Evolutionary conservation across 176 grass and related monocot species (phyloP), one percentile per base, ranked within the genome.

Genomic region (Aegilops longissima): DNA sequence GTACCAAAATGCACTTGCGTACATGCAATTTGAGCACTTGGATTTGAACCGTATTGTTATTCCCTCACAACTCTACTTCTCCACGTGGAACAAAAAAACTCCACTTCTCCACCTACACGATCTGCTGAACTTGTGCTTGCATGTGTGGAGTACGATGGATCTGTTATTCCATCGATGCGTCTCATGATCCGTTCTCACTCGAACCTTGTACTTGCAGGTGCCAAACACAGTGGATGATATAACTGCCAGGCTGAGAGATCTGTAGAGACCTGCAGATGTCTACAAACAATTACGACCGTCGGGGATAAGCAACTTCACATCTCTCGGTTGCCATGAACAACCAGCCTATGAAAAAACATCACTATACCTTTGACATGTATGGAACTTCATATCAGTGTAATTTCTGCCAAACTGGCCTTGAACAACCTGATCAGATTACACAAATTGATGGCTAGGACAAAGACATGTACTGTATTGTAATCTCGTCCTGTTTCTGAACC

Each of bases 241-340:
- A 86, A 69, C 83, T 18, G 51, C 76, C 21, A 77, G 35, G 51
- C 21, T 90, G 36, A 47, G 61, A 21, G 62, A 89, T 17, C 77
- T 89, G 4, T 80, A 89, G 61, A 80, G 12, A 76, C 12, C 49
- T 21, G n/a, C 16, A 30, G n/a, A 42, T 31, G 87, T 36, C 44
- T 62, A 47, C 11, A 33, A n/a, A 35, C 34, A 23, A 44, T 56
- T 20, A 77, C 9, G 29, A 16, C 36, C 9, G 34, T 20, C 31
- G 21, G 0, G 38, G 33, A 44, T 39, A 44, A 2, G 27, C 2
- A 17, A 49, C 8, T 35, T 9, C 61, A 13, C 27, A 36, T 7
- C 20, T 62, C 31, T 49, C 54, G 20, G 23, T 76, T 82, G 35
- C 51, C 20, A 76, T 13, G 5, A 76, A 85, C 12, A 59, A 85